Conservation (phyloP, 2,329 filamentous ascomycete genomes). For the Cercospora berteroae region DNA sequence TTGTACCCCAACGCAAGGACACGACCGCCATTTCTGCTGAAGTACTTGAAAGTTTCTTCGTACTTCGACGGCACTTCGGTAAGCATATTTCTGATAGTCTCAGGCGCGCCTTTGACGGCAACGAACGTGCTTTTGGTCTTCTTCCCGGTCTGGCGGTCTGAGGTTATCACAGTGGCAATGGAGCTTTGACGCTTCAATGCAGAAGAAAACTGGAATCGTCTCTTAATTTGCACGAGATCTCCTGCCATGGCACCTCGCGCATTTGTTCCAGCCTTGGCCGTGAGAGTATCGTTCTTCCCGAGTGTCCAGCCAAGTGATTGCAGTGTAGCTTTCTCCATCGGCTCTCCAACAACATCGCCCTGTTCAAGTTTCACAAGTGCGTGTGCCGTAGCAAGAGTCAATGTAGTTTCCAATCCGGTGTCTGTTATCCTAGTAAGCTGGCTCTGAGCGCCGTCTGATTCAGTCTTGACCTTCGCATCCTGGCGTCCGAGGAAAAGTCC, state of each 20-base stretch:
- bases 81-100: slow-evolving; percentile 94
- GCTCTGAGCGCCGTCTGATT: slow-evolving; percentile 79
- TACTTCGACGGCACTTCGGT: slow-evolving; percentile 79
- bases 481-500: slow-evolving; percentile 72
- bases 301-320: slow-evolving; percentile 86
- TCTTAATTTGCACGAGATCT: slow-evolving; percentile 88
- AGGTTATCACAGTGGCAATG: slow-evolving; percentile 75
- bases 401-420: slow-evolving; percentile 75
- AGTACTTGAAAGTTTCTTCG: slow-evolving; percentile 98
- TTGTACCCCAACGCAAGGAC: slow-evolving; percentile 94
- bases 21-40: slow-evolving; percentile 90
- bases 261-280: slow-evolving; percentile 60
- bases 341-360: slow-evolving; percentile 94
- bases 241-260: slow-evolving; percentile 45
- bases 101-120: slow-evolving; percentile 92
- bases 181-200: slow-evolving; percentile 94
- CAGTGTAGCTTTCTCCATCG: slow-evolving; percentile 97
- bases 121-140: slow-evolving; percentile 85
- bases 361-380: slow-evolving; percentile 95
- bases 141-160: slow-evolving; percentile 68
- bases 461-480: slow-evolving; percentile 55
- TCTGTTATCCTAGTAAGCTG: slow-evolving; percentile 69
- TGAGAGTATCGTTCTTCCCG: slow-evolving; percentile 82
- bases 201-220: slow-evolving; percentile 97
- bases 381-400: slow-evolving; percentile 92